A percentile compares a stretch with the other conserved stretches of the same genome.
These are phyloP conservation scores for Penicillium cataractarum DNA, from an alignment of 495 filamentous ascomycete species.

Conservation along the genomic window DNA sequence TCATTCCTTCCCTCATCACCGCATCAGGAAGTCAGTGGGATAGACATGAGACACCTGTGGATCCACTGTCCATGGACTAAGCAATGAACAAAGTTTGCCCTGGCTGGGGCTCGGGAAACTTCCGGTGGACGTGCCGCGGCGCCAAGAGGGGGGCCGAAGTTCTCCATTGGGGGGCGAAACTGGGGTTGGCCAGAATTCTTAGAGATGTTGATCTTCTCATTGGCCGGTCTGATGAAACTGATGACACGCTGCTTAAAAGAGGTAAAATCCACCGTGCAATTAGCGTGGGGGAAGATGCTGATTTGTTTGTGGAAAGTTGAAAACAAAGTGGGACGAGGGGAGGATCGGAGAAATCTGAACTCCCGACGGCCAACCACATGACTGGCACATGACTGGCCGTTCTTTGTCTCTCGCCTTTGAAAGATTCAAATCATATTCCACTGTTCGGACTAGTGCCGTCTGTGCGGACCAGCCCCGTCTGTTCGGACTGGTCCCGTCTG, in stretches of 20 bases:
- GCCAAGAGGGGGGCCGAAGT: conserved; percentile 8
- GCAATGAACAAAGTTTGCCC: conserved; percentile 5
- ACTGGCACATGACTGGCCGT: background rate
- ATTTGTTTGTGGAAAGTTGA: background rate
- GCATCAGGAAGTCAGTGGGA: background rate
- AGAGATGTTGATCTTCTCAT: background rate
- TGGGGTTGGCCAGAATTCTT: conserved; percentile 6
- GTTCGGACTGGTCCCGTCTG: background rate
- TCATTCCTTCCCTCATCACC: background rate
- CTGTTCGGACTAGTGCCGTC: too few species aligned
- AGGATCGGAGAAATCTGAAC: too few species aligned
- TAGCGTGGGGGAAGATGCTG: conserved; percentile 8
- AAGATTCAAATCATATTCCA: too few species aligned
- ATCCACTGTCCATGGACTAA: background rate
- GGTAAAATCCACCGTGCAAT: background rate
- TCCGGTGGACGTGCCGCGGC: conserved; percentile 5
- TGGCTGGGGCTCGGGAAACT: conserved; percentile 12
- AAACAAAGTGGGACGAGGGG: background rate
- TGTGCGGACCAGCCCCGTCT: too few species aligned
- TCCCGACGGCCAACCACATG: background rate
- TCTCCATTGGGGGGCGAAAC: conserved; percentile 4
- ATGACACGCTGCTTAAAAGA: background rate
- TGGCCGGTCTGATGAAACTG: background rate
- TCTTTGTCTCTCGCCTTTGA: background rate
- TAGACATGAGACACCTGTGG: background rate